A percentile compares a stretch with the other conserved stretches of the same genome.
Conservation (phyloP, 1,139 yeast genomes). For the Candida glucosophila region DNA sequence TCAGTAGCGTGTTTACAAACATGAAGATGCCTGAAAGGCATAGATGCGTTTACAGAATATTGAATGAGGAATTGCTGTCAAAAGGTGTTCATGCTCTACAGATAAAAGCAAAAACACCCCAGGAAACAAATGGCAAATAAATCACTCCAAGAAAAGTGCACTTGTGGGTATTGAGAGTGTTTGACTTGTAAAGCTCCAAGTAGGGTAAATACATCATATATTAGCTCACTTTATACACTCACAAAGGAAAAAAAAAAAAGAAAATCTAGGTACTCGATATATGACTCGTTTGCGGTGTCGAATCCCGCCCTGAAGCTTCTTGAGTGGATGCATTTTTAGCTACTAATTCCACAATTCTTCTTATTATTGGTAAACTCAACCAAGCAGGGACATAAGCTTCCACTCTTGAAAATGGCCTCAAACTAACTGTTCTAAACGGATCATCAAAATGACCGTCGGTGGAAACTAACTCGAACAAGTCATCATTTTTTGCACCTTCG, state of each 20-base stretch:
- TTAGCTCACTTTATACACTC: too few species aligned
- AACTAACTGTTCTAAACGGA: constrained; percentile 79
- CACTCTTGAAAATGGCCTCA: constrained; percentile 80
- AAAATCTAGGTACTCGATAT: too few species aligned
- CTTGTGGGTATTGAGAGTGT: too few species aligned
- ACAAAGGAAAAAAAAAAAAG: too few species aligned
- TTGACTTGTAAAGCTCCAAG: too few species aligned
- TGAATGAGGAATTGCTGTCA: constrained; percentile 62
- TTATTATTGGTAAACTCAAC: constrained; percentile 81
- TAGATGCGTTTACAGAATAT: constrained; percentile 58
- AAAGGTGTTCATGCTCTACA: constrained; percentile 87
- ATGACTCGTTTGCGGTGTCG: too few species aligned
- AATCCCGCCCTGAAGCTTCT: constrained; percentile 23
- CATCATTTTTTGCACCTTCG: constrained; percentile 49
- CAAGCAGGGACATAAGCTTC: constrained; percentile 97
- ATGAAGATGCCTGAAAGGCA: constrained; percentile 69
- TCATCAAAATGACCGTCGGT: constrained; percentile 81
- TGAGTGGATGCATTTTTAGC: constrained; percentile 65
- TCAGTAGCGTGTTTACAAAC: constrained; percentile 64
- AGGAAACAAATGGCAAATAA: constrained; percentile 40
- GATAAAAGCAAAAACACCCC: constrained; percentile 70
- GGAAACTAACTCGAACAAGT: constrained; percentile 58
- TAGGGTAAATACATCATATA: too few species aligned
- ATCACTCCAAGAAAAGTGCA: too few species aligned
- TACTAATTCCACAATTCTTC: constrained; percentile 83